Percentiles rank a stretch among this genome's conserved stretches.
Evolutionary conservation across 306 rosid species (phyloP).

Genomic region (Dryas alaskensis): DNA sequence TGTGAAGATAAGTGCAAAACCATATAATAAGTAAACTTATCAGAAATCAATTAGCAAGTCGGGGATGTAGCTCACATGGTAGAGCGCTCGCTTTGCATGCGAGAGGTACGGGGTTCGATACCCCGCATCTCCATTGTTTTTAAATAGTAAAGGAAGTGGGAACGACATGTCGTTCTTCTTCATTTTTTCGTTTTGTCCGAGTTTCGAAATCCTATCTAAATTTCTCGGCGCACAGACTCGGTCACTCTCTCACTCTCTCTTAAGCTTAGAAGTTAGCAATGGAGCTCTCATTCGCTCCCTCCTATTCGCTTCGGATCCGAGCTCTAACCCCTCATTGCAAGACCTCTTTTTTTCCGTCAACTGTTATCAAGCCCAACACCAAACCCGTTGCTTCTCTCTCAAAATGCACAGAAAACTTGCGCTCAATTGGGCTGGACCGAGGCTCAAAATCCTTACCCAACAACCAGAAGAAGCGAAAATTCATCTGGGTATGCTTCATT

Average conservation of each 20-base stretch:
- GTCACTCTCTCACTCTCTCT: not conserved
- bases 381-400: conserved; percentile 24
- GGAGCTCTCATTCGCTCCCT: conserved; percentile 57
- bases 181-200: not conserved
- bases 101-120: conserved; percentile 29
- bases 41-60: no score
- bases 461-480: conserved; percentile 29
- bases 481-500: conserved; percentile 52
- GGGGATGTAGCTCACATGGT: conserved; percentile 34
- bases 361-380: not conserved
- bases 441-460: conserved; percentile 27
- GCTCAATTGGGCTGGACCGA: conserved; percentile 29
- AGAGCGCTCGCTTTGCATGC: conserved; percentile 29
- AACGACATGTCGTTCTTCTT: not conserved
- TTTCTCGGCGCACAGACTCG: not conserved
- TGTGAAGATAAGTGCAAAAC: no score
- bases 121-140: conserved; percentile 16
- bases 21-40: no score
- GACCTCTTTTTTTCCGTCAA: conserved; percentile 10
- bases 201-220: not conserved
- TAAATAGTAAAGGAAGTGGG: no score
- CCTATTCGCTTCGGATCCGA: conserved; percentile 34
- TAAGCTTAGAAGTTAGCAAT: conserved; percentile 11
- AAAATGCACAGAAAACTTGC: conserved; percentile 28
- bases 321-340: conserved; percentile 29